phyloP scores from a whole-genome alignment of 2,329 filamentous ascomycete species.

The Neurospora crassa region DNA sequence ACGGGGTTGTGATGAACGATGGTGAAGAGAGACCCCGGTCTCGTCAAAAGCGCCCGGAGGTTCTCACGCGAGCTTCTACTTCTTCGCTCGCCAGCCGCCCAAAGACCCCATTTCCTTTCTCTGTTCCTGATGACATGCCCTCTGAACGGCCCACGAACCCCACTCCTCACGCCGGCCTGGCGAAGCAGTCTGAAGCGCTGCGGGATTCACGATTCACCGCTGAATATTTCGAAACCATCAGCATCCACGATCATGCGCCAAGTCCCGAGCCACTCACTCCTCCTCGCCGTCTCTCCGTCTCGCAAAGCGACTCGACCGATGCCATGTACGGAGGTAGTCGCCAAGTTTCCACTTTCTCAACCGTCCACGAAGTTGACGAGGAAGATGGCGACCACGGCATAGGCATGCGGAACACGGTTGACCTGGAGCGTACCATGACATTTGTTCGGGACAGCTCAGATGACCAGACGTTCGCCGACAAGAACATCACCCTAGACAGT shows the following conservation, averaged over 20 bases:
- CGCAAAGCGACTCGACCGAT: background rate
- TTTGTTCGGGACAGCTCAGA: background rate
- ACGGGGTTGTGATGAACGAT: background rate
- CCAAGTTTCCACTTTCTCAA: background rate
- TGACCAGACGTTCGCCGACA: background rate
- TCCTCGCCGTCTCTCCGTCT: background rate
- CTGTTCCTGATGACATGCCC: background rate
- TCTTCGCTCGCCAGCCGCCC: background rate
- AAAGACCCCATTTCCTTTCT: background rate
- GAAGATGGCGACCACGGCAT: background rate
- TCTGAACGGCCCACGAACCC: constrained; percentile 6
- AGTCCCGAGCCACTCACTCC: background rate
- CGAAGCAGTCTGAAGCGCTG: constrained; percentile 5
- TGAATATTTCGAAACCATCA: constrained; percentile 15
- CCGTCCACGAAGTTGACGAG: background rate
- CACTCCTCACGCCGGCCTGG: constrained; percentile 5
- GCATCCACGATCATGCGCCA: background rate
- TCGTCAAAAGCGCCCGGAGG: background rate
- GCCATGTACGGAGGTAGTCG: background rate
- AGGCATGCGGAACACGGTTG: background rate
- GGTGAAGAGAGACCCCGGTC: background rate
- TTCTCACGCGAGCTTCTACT: background rate
- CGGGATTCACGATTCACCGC: constrained; percentile 19
- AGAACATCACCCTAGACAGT: background rate
- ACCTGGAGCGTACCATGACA: background rate